These are phyloP conservation scores for Halteria grandinella DNA, from an alignment of 73 alveolate species.

Conservation along the genomic window DNA sequence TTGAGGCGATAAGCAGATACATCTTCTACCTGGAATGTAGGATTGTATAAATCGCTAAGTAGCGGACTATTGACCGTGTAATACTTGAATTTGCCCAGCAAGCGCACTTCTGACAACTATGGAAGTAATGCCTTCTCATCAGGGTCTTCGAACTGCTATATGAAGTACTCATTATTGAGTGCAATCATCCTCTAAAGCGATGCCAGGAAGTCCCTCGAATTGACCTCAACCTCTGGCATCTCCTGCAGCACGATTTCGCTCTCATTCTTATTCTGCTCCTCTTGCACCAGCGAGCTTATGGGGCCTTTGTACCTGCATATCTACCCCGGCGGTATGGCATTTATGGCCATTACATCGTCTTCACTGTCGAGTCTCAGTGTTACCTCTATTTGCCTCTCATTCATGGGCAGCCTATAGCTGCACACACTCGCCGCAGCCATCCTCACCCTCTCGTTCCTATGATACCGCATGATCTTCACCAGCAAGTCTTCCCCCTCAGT, in stretches of 20 bases:
- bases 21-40: not conserved
- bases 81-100: too few relatives aligned
- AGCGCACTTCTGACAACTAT: conserved; percentile 16
- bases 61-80: not conserved
- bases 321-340: conserved; percentile 86
- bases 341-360: conserved; percentile 72
- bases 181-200: conserved; percentile 87
- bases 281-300: conserved; percentile 75
- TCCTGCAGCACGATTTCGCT: conserved; percentile 67
- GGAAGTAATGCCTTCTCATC: conserved; percentile 25
- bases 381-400: conserved; percentile 74
- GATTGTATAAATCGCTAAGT: not conserved
- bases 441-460: conserved; percentile 77
- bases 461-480: conserved; percentile 75
- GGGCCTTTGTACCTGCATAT: conserved; percentile 88
- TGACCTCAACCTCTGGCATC: conserved; percentile 74
- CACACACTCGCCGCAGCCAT: conserved; percentile 88
- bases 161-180: conserved; percentile 80
- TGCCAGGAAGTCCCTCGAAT: conserved; percentile 92
- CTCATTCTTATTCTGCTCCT: conserved; percentile 68
- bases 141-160: conserved; percentile 71
- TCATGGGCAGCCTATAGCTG: conserved; percentile 77
- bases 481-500: conserved; percentile 82
- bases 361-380: conserved; percentile 69
- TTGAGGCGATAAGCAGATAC: not conserved